Base-by-base conservation (phyloP, 352 stramenopile species). In the Pythium vanterpoolii region DNA sequence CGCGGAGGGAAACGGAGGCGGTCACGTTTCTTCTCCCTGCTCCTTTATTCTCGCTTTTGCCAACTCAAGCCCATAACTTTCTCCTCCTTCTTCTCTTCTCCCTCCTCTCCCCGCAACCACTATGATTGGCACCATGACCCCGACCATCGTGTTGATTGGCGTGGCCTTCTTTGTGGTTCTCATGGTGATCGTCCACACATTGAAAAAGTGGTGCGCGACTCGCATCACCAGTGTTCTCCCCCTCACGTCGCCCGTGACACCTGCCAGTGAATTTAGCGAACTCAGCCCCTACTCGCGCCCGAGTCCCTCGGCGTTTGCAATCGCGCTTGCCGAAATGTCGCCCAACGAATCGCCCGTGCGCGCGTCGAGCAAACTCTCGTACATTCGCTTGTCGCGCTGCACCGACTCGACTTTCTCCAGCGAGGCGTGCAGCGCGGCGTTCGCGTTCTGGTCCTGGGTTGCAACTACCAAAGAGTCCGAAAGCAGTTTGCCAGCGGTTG, bases 351-450 rank as follows among this genome's bases (percentile, higher is more conserved):
- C n/a, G n/a, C n/a, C n/a, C n/a, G n/a, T n/a, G n/a, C 50, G 60
- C 27, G 23, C 18, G 8, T 57, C 43, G 23, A 38, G 55, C 28
- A 42, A 52, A 28, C 51, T 61, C 26, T 64, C 62, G 1, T 61
- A 56, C 62, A 59, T 69, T 9, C 54, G 54, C 21, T 64, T 69
- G 48, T 64, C 62, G 2, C 48, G 54, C 2, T 69, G 53, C 62
- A 62, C 55, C 14, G 39, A 55, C 27, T 69, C 62, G 13, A 49
- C 64, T 5, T 42, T 36, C 1, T 63, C 54, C 23, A 51, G 47
- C 13, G 52, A 45, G 5, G 62, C 64, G 16, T 42, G 62, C 40
- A 64, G 43, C 49, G 57, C 62, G 8, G 43, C 24, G 8, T n/a
- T 57, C 18, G 60, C 53, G 28, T 45, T 60, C 14, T 59, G 52